Base-by-base conservation (phyloP, 805 yeast genomes). In the Candida multigemmis region DNA sequence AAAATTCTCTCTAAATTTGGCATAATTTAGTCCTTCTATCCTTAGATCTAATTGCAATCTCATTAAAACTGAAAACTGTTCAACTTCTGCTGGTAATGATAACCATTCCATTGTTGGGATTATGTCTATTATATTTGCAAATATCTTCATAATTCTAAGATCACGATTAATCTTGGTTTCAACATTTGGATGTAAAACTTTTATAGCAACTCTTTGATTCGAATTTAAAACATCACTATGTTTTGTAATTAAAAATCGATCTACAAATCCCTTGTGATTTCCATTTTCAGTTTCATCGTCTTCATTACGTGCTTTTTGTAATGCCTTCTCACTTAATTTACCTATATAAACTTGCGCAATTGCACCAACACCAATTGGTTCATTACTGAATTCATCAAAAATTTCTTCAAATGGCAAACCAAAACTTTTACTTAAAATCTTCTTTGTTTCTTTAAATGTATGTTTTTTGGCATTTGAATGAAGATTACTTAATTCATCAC, bases 91-190 rank as follows among this genome's bases (percentile, higher is more conserved):
- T 0, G 97, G 98, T 25, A 91, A 58, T 3, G 96, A 83, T 4
- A 91, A 62, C 99, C 99, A 91, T 48, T 91, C 96, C 94, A 91
- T 84, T 0, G 94, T 85, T 4, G 99, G 99, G 5, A 91, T 58
- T 5, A 48, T 42, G 42, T 87, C 77, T 27, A 91, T 70, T 1
- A 66, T 28, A 23, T 55, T 51, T 2, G 98, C 98, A 45, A 87
- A 80, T 37, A 79, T 72, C 15, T 53, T 57, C 96, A 91, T 87
- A 20, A 91, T 83, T 36, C 65, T 68, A 40, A 91, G 64, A 50
- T 91, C 99, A 31, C 97, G 65, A 31, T 69, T 68, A 14, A 91
- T 80, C 26, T 70, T 74, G 8, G 60, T 53, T 28, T 74, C 80
- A 4, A 86, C 96, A 12, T 69, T 59, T 1, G 99, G 99, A 53